phyloP scores from a whole-genome alignment of 1,284 basidiomycete species.

The Cutaneotrichosporon sp. region DNA sequence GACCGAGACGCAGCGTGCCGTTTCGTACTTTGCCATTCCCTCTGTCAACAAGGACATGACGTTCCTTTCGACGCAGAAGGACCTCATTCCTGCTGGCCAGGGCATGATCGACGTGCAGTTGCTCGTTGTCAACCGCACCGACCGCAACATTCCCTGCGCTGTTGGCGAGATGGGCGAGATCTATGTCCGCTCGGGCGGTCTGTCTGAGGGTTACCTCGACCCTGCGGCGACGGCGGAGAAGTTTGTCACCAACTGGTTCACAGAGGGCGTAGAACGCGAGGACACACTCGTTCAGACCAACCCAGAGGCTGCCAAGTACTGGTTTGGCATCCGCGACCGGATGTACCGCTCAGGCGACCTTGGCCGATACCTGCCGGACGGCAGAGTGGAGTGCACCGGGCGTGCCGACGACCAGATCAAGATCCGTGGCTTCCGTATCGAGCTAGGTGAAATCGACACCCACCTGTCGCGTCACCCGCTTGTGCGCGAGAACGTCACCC shows the following conservation, averaged over 20 bases:
- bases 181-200: slow-evolving; percentile 91
- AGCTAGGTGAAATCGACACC: slow-evolving; percentile 97
- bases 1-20: slow-evolving; percentile 97
- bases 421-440: slow-evolving; percentile 98
- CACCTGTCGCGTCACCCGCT: slow-evolving; percentile 90
- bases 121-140: slow-evolving; percentile 90
- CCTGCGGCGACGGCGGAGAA: slow-evolving; percentile 78
- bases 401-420: slow-evolving; percentile 99
- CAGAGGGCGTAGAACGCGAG: slow-evolving; percentile 54
- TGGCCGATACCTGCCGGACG: slow-evolving; percentile 88
- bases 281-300: slow-evolving; percentile 65
- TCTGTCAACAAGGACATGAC: slow-evolving; percentile 76
- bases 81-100: slow-evolving; percentile 95
- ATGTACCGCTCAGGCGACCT: slow-evolving; percentile 98
- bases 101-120: slow-evolving; percentile 99
- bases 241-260: slow-evolving; percentile 91
- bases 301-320: slow-evolving; percentile 65
- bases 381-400: slow-evolving; percentile 93
- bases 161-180: slow-evolving; percentile 98
- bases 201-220: slow-evolving; percentile 94
- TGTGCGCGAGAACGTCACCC: slow-evolving; percentile 92
- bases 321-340: slow-evolving; percentile 96
- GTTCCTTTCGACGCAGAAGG: slow-evolving; percentile 91
- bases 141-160: slow-evolving; percentile 81
- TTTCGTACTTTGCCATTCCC: slow-evolving; percentile 94